A percentile compares a stretch with the other conserved stretches of the same genome.
Evolutionary conservation across 805 yeast genomes (phyloP).

Genomic region (Candida ipomoeae): DNA sequence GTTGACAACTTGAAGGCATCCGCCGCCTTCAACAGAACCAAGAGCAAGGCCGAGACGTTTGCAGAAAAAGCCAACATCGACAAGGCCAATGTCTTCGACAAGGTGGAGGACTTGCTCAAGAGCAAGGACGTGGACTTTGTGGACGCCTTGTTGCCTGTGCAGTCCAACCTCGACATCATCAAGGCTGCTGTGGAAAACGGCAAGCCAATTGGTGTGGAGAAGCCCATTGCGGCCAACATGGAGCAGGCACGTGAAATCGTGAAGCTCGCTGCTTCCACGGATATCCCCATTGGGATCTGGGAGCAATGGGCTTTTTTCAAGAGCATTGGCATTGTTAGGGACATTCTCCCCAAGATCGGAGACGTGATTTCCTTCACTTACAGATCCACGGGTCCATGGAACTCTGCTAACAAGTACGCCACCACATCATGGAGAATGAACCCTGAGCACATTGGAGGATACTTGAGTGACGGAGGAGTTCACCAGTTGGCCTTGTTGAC

Average conservation of each 20-base stretch:
- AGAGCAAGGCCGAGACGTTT: slow-evolving; percentile 74
- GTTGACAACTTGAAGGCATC: slow-evolving; percentile 50
- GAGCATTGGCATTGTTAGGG: slow-evolving; percentile 51
- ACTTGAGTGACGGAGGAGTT: slow-evolving; percentile 91
- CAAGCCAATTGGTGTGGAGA: slow-evolving; percentile 81
- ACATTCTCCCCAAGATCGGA: slow-evolving; percentile 67
- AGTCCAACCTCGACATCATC: slow-evolving; percentile 65
- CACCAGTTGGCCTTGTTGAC: slow-evolving; percentile 89
- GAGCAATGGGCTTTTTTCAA: slow-evolving; percentile 84
- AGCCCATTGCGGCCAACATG: slow-evolving; percentile 87
- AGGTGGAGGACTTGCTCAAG: slow-evolving; percentile 58
- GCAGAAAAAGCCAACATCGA: slow-evolving; percentile 59
- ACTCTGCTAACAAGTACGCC: slow-evolving; percentile 54
- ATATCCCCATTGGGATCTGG: slow-evolving; percentile 67
- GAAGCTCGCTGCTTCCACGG: slow-evolving; percentile 53
- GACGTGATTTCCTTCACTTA: slow-evolving; percentile 65
- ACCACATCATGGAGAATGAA: slow-evolving; percentile 81
- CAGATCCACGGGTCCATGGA: slow-evolving; percentile 70
- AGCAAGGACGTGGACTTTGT: slow-evolving; percentile 70
- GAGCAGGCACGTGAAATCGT: slow-evolving; percentile 81
- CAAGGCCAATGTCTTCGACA: slow-evolving; percentile 49
- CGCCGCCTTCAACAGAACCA: slow-evolving; percentile 82
- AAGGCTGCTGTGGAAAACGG: slow-evolving; percentile 64
- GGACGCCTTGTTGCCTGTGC: slow-evolving; percentile 89
- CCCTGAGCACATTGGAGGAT: slow-evolving; percentile 93